Percentiles rank a stretch among this genome's conserved stretches.
Evolutionary conservation across 768 basidiomycete genomes (phyloP).

Genomic region (Termitomyces sp.): DNA sequence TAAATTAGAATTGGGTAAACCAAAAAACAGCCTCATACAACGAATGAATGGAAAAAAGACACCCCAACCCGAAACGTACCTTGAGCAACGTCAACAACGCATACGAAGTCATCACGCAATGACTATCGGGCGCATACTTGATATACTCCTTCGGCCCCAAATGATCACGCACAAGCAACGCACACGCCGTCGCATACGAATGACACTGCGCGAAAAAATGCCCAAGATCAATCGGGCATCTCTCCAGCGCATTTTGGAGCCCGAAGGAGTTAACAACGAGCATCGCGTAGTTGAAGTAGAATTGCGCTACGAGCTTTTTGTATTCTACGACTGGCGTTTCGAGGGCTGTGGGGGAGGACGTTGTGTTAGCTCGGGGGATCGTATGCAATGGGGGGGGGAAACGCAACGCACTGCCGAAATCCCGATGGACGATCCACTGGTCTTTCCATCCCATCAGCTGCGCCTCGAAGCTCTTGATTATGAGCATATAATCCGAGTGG

Average conservation of each 20-base stretch:
- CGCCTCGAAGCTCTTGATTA: slow-evolving; percentile 81
- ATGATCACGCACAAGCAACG: slow-evolving; percentile 71
- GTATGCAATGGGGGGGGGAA: neutral
- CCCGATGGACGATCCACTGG: slow-evolving; percentile 41
- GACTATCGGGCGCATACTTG: slow-evolving; percentile 85
- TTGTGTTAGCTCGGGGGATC: no score
- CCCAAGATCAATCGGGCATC: slow-evolving; percentile 64
- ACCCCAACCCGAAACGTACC: slow-evolving; percentile 51
- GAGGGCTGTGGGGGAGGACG: no score
- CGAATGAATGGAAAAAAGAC: no score
- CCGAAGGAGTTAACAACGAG: slow-evolving; percentile 96
- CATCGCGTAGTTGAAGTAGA: slow-evolving; percentile 82
- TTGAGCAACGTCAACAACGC: slow-evolving; percentile 91
- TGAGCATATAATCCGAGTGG: slow-evolving; percentile 80
- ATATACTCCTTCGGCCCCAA: slow-evolving; percentile 75
- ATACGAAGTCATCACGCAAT: slow-evolving; percentile 90
- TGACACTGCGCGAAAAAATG: slow-evolving; percentile 85
- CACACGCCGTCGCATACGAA: slow-evolving; percentile 66
- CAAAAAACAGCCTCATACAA: no score
- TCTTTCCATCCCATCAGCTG: slow-evolving; percentile 64
- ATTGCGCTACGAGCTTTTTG: slow-evolving; percentile 52
- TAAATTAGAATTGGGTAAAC: slow-evolving; percentile 22
- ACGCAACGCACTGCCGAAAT: slow-evolving; percentile 25
- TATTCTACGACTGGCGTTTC: slow-evolving; percentile 34
- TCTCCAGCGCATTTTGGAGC: slow-evolving; percentile 92